Base-by-base conservation (phyloP, 768 basidiomycete species). In the Amanita molliuscula region DNA sequence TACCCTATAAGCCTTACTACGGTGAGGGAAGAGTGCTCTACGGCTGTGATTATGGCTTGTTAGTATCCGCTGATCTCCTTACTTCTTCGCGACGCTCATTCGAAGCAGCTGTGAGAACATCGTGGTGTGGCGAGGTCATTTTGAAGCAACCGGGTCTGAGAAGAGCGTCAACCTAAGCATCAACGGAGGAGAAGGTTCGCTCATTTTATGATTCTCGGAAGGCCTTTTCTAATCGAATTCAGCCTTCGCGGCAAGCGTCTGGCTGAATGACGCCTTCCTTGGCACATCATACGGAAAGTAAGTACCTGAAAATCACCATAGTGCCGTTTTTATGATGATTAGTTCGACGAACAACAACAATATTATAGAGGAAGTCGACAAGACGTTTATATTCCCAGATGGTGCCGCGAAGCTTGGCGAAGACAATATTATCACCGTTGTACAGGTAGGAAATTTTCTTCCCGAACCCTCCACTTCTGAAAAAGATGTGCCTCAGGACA, bases 21-120 rank as follows among this genome's bases (percentile, higher is more conserved):
- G 85, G 85, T 1, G 84, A 88, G 54, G 85, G 84, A 1, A 70
- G 84, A 33, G 67, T 89, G n/a, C 65, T 92, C 25, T 90, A 88
- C 62, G 88, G 86, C 1, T 90, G 88, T 59, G 89, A 91, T 63
- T 92, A 92, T 62, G 84, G 80, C 51, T 92, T 82, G 87, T 89
- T 53, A 63, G 82, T 63, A n/a, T 13, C 16, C 29, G 35, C 35
- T 34, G 52, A 38, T 29, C 23, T 26, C 29, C 29, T 37, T 18
- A 6, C 47, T 20, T 35, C 28, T 23, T 2, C 6, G 18, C 20
- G 15, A 25, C 29, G 15, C 16, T 37, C 26, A n/a, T n/a, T 28
- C 35, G 58, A 34, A 60, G 44, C 43, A 89, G 88, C 66, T 90
- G 88, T 54, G 88, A 91, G 64, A 88, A 88, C 57, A 70, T 76